These are phyloP conservation scores for Torulaspora indica DNA, from an alignment of 805 yeast genomes.

Conservation along the genomic window DNA sequence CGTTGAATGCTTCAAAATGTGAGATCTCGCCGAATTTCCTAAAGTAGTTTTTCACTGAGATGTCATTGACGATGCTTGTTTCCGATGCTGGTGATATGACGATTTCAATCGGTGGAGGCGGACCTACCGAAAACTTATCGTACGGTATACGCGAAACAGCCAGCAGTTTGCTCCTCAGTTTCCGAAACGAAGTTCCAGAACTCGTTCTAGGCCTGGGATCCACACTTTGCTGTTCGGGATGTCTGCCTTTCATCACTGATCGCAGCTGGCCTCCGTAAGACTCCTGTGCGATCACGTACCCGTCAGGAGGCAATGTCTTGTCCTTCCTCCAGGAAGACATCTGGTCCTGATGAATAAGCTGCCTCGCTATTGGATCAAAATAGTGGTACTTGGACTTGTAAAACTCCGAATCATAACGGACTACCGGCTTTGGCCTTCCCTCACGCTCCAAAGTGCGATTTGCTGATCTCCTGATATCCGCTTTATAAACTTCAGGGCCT, in stretches of 20 bases:
- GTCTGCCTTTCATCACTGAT: slow-evolving; percentile 21
- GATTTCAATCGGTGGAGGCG: slow-evolving; percentile 65
- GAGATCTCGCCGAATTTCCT: slow-evolving; percentile 59
- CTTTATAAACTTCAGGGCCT: background rate
- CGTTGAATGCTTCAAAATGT: slow-evolving; percentile 55
- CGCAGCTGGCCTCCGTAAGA: slow-evolving; percentile 14
- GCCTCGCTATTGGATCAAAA: slow-evolving; percentile 25
- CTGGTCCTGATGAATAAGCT: slow-evolving; percentile 21
- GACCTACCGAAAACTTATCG: slow-evolving; percentile 71
- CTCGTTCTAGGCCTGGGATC: slow-evolving; percentile 27
- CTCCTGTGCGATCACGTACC: slow-evolving; percentile 25
- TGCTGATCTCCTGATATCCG: background rate
- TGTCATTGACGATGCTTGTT: slow-evolving; percentile 18
- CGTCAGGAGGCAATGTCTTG: slow-evolving; percentile 22
- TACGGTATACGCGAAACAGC: slow-evolving; percentile 39
- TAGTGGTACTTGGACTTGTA: slow-evolving; percentile 31
- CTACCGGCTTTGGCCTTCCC: slow-evolving; percentile 23
- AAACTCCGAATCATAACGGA: slow-evolving; percentile 23
- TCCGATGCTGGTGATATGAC: slow-evolving; percentile 53
- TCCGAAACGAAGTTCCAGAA: slow-evolving; percentile 12
- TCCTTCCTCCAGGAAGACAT: slow-evolving; percentile 29
- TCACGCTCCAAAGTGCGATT: background rate
- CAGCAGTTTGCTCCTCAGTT: slow-evolving; percentile 17
- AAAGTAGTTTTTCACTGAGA: slow-evolving; percentile 46
- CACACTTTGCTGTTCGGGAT: slow-evolving; percentile 14